A percentile compares a stretch with the other conserved stretches of the same genome.
Conservation (phyloP, 306 rosid genomes). For the Argentina anserina region DNA sequence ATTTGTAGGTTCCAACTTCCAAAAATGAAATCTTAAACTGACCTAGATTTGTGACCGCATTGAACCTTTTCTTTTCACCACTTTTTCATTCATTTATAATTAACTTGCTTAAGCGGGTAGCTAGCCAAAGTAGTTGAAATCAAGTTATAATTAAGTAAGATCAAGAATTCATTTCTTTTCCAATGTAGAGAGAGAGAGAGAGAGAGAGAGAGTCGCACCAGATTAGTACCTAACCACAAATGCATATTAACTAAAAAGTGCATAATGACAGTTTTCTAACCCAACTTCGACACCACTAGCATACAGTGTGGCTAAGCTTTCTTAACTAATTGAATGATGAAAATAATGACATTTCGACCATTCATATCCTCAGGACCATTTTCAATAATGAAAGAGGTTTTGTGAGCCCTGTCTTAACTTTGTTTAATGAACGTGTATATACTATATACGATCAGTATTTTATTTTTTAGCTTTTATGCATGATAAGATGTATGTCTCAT, state of each 20-base stretch:
- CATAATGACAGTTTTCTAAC: background rate
- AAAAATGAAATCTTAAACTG: background rate
- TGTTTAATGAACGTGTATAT: background rate
- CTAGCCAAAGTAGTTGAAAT: background rate
- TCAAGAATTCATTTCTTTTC: background rate
- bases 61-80: background rate
- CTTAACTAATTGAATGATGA: too few relatives aligned
- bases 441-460: too few relatives aligned
- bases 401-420: background rate
- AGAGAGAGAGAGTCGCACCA: too few relatives aligned
- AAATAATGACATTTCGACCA: background rate
- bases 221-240: too few relatives aligned
- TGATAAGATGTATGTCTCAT: background rate
- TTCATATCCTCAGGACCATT: background rate
- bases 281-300: background rate
- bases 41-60: background rate
- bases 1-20: too few relatives aligned
- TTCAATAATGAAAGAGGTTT: background rate
- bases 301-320: background rate
- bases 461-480: background rate
- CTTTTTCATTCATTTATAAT: background rate
- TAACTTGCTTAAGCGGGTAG: too few relatives aligned
- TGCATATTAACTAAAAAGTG: background rate
- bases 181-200: too few relatives aligned
- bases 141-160: background rate